Base-by-base conservation (phyloP, 139 green algal genomes). In the Volvox reticuliferus region DNA sequence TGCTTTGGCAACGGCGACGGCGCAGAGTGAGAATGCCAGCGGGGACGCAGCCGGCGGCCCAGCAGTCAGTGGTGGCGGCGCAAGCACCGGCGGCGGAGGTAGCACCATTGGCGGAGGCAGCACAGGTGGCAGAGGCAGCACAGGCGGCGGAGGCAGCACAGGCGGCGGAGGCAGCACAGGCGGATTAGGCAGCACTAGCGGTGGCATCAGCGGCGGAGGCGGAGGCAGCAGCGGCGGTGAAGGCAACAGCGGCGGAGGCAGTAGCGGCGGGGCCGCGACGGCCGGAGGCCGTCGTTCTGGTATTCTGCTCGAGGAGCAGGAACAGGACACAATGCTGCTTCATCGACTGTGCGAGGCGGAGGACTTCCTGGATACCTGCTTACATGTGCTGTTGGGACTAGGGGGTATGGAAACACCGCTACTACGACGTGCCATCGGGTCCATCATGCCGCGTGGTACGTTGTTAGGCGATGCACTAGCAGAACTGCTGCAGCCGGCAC, bases 391-490 rank as follows among this genome's bases (percentile, higher is more conserved):
- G 76, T 77, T 95, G 89, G 88, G 75, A 17, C 33, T 93, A 14
- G 21, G 26, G 32, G 79, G 30, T 22, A 61, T n/a, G 79, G 93
- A 93, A 33, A 92, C 68, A 6, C 35, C 88, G 33, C 78, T 92
- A 61, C 91, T 95, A 21, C 86, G 86, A 20, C 69, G 86, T 24
- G 86, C 86, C 14, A 24, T 90, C 28, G 73, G 35, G 71, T 12
- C 0, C 12, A 17, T 77, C 30, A 50, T 90, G 61, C 28, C 61
- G 21, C 65, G 24, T 44, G 79, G 79, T n/a, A 77, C 22, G 62
- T 22, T 65, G 33, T n/a, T 92, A 81, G 93, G 93, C 68, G 93
- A 95, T 78, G 69, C 92, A n/a, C 73, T 95, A 76, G 35, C 63
- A 0, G 83, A 35, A 82, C 65, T 93, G 69, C 62, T 95, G 63